phyloP scores from a whole-genome alignment of 1,139 yeast genomes.

The Pichia sp. region DNA sequence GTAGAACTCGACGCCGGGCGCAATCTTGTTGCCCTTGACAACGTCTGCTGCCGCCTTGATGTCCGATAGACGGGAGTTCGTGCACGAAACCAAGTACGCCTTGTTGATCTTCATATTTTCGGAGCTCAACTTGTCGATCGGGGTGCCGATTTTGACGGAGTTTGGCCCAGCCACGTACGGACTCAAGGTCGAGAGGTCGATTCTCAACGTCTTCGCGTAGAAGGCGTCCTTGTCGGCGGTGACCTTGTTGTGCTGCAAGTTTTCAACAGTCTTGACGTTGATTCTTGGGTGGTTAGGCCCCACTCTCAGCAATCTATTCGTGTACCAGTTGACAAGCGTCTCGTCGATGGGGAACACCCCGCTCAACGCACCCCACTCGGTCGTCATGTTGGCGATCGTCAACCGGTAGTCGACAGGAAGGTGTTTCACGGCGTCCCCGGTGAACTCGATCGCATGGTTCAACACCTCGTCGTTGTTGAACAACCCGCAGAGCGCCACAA shows the following conservation, averaged over 20 bases:
- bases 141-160: slow-evolving; percentile 84
- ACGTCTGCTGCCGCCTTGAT: slow-evolving; percentile 92
- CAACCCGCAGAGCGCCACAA: slow-evolving; percentile 90
- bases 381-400: slow-evolving; percentile 97
- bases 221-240: slow-evolving; percentile 69
- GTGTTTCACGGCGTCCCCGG: slow-evolving; percentile 75
- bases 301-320: slow-evolving; percentile 56
- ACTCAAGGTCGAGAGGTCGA: slow-evolving; percentile 80
- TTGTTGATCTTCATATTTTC: slow-evolving; percentile 78
- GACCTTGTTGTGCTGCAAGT: slow-evolving; percentile 38
- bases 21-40: slow-evolving; percentile 73
- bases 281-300: slow-evolving; percentile 83
- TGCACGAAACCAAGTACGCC: slow-evolving; percentile 96
- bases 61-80: slow-evolving; percentile 90
- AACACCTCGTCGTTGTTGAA: slow-evolving; percentile 95
- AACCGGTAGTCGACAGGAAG: slow-evolving; percentile 85
- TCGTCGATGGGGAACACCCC: slow-evolving; percentile 94
- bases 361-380: slow-evolving; percentile 99
- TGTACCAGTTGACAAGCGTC: slow-evolving; percentile 71
- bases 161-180: slow-evolving; percentile 96
- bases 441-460: slow-evolving; percentile 95
- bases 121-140: slow-evolving; percentile 68
- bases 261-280: slow-evolving; percentile 52
- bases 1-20: slow-evolving; percentile 87
- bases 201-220: slow-evolving; percentile 80